Base-by-base conservation (phyloP, 1,284 basidiomycete genomes). In the Malassezia psittaci region DNA sequence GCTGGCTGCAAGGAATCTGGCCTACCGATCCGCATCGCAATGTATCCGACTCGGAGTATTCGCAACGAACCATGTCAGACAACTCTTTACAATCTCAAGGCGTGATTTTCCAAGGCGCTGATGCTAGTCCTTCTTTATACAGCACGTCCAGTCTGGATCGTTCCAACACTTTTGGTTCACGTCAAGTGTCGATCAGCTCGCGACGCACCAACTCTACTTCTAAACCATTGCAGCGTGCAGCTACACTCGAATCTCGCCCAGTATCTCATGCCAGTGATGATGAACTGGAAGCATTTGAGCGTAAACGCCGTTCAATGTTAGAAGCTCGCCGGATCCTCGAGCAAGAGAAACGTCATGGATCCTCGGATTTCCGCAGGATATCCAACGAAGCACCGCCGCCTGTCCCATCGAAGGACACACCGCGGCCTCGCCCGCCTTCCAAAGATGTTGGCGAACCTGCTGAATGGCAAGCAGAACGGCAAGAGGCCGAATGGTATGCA, bases 251-350 rank as follows among this genome's bases (percentile, higher is more conserved):
- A 2, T 41, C 45, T 37, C 45, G 29, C 10, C 21, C 37, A 8
- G 40, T 40, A 12, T 32, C 24, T 19, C 45, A n/a, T 13, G 32
- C 12, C 32, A 54, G 39, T 21, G 62, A 64, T 37, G 64, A 58
- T 32, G 68, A 69, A 18, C 59, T 58, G 33, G 62, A 72, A 36
- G 65, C 66, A 1, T 50, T 54, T 15, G 59, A 61, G 16, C 63
- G 60, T 42, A 68, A 69, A 55, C 58, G 66, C 21, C 51, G 59
- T 5, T 64, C 66, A 4, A 62, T 65, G 59, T 56, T 64, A 1
- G 64, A 67, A 43, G 70, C 70, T 8, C 57, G 60, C 11, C 52
- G 57, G n/a, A 68, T 73, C 40, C 65, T 72, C 45, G 70, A 73
- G 37, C 49, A 59, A 35, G 69, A 73, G 52, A 55, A 66, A 9